A percentile compares a stretch with the other conserved stretches of the same genome.
Evolutionary conservation across 768 basidiomycete species (phyloP).

Genomic region (Leucocoprinus leucothites): DNA sequence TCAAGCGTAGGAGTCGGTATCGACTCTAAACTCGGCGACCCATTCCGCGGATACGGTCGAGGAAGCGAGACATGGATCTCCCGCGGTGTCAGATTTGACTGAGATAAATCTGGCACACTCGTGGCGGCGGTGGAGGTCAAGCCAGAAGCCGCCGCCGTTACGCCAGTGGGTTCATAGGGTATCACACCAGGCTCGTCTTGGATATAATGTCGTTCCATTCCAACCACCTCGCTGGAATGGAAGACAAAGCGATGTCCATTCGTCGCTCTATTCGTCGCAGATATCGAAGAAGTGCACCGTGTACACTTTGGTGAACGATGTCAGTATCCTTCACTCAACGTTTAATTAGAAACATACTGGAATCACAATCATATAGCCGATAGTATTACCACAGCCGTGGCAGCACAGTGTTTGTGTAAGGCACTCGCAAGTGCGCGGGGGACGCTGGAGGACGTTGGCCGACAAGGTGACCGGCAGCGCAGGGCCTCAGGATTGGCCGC

Average conservation of each 20-base stretch:
- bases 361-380: conserved; percentile 81
- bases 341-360: conserved; percentile 37
- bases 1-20: conserved; percentile 38
- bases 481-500: conserved; percentile 43
- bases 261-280: conserved; percentile 64
- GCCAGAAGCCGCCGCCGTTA: neutral
- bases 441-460: conserved; percentile 25
- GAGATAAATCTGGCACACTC: conserved; percentile 3
- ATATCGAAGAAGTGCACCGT: conserved; percentile 71
- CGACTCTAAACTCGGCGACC: conserved; percentile 30
- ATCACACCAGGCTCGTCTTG: conserved; percentile 61
- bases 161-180: conserved; percentile 32
- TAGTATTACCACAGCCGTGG: conserved; percentile 68
- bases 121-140: neutral
- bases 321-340: neutral
- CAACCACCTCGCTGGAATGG: conserved; percentile 66
- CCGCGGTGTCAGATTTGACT: neutral
- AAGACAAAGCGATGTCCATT: conserved; percentile 89
- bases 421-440: conserved; percentile 74
- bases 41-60: conserved; percentile 20
- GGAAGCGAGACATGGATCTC: conserved; percentile 12
- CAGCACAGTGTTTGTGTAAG: conserved; percentile 81
- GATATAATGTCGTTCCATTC: conserved; percentile 63
- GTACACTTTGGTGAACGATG: conserved; percentile 40
- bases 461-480: conserved; percentile 33